phyloP scores from a whole-genome alignment of 805 yeast genomes.

The Barnettozyma sucrosica region DNA sequence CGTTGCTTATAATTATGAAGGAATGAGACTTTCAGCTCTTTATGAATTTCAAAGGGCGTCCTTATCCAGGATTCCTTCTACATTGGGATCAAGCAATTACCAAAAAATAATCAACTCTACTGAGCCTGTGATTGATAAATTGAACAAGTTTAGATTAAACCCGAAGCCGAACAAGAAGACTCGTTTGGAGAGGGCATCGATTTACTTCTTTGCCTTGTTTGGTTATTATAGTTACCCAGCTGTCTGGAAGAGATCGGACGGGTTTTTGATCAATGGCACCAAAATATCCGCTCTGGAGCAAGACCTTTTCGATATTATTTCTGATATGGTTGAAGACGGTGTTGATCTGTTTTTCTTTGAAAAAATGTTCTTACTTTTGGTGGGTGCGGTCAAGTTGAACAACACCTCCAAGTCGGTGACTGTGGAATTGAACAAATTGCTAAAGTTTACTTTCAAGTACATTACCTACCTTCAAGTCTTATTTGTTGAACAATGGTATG shows the following conservation, averaged over 20 bases:
- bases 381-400: conserved; percentile 32
- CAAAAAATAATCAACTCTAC: conserved; percentile 29
- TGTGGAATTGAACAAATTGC: conserved; percentile 18
- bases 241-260: conserved; percentile 30
- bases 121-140: conserved; percentile 25
- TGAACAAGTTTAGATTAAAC: conserved; percentile 23
- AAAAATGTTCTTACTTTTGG: conserved; percentile 33
- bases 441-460: conserved; percentile 38
- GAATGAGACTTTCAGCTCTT: conserved; percentile 24
- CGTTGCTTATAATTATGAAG: conserved; percentile 40
- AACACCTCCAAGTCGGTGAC: conserved; percentile 5
- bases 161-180: conserved; percentile 9
- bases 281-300: conserved; percentile 26
- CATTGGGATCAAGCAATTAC: conserved; percentile 34
- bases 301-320: conserved; percentile 28
- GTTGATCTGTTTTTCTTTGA: conserved; percentile 16
- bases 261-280: conserved; percentile 27
- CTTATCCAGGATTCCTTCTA: conserved; percentile 35
- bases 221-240: conserved; percentile 40
- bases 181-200: conserved; percentile 14
- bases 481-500: conserved; percentile 28
- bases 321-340: conserved; percentile 12
- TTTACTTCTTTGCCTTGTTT: conserved; percentile 31
- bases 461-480: conserved; percentile 30
- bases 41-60: conserved; percentile 43